phyloP scores from a whole-genome alignment of 2,329 filamentous ascomycete species.

The Alternaria sp. region DNA sequence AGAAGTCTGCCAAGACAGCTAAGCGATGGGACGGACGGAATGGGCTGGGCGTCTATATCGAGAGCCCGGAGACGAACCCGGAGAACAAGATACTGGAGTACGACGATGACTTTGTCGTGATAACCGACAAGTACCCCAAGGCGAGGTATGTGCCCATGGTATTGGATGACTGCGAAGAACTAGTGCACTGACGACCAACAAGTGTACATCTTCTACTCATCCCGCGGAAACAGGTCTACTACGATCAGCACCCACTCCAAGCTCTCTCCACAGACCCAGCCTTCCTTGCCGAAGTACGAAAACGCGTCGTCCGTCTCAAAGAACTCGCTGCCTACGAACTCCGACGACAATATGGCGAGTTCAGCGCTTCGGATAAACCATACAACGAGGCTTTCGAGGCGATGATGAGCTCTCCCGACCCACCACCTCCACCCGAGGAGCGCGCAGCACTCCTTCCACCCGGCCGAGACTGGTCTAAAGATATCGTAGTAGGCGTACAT shows the following conservation, averaged over 20 bases:
- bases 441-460: slow-evolving; percentile 55
- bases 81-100: slow-evolving; percentile 67
- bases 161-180: background rate
- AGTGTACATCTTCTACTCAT: slow-evolving; percentile 87
- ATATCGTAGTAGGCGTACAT: slow-evolving; percentile 81
- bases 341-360: slow-evolving; percentile 68
- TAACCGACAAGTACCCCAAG: slow-evolving; percentile 88
- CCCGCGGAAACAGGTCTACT: slow-evolving; percentile 69
- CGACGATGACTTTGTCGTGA: slow-evolving; percentile 73
- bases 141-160: slow-evolving; percentile 38
- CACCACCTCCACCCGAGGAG: slow-evolving; percentile 49
- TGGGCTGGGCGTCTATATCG: slow-evolving; percentile 71
- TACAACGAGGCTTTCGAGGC: slow-evolving; percentile 62
- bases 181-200: slow-evolving; percentile 36
- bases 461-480: slow-evolving; percentile 78
- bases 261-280: slow-evolving; percentile 69
- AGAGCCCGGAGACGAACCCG: slow-evolving; percentile 66
- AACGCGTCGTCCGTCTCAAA: slow-evolving; percentile 67
- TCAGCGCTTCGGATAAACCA: slow-evolving; percentile 67
- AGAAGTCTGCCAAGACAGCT: slow-evolving; percentile 16
- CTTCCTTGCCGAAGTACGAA: slow-evolving; percentile 70
- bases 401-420: slow-evolving; percentile 56
- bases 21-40: slow-evolving; percentile 56
- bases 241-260: slow-evolving; percentile 74
- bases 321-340: slow-evolving; percentile 75